Percentiles rank a stretch among this genome's conserved stretches.
phyloP scores from a whole-genome alignment of 495 filamentous ascomycete genomes.

The Xylaria telfairii region DNA sequence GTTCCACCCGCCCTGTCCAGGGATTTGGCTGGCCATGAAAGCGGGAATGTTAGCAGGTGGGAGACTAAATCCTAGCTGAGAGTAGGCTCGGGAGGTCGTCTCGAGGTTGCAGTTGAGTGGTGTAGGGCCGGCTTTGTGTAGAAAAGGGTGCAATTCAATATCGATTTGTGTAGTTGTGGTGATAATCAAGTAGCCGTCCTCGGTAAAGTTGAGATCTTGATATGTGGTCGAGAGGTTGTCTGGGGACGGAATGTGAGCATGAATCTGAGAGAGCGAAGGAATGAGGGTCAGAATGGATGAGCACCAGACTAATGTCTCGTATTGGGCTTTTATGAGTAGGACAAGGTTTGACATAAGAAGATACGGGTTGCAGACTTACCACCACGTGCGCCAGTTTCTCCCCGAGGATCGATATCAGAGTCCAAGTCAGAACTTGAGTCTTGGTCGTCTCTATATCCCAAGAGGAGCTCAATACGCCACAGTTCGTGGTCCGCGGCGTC shows the following conservation, averaged over 20 bases:
- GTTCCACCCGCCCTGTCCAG: slow-evolving; percentile 25
- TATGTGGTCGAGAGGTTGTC: not conserved
- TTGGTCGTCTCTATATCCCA: slow-evolving; percentile 26
- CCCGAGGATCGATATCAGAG: slow-evolving; percentile 2
- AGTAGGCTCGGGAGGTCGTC: not conserved
- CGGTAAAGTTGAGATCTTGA: slow-evolving; percentile 15
- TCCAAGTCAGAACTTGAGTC: slow-evolving; percentile 4
- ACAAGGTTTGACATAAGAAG: not conserved
- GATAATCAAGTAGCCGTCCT: slow-evolving; percentile 23
- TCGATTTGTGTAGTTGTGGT: not conserved
- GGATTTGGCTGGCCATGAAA: slow-evolving; percentile 3
- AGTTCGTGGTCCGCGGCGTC: slow-evolving; percentile 34
- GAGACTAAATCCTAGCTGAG: not conserved
- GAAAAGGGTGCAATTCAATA: not conserved
- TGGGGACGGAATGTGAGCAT: not conserved
- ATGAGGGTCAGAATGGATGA: not conserved
- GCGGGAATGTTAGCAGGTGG: not conserved
- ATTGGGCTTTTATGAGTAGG: not conserved
- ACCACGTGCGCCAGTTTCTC: not conserved
- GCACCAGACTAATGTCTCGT: not conserved
- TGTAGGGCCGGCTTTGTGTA: not conserved
- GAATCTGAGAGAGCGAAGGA: not conserved
- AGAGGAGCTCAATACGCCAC: slow-evolving; percentile 37
- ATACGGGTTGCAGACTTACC: not conserved
- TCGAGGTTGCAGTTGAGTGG: not conserved